Evolutionary conservation across 306 rosid genomes (phyloP).

Genomic region (Crotalaria pallida): DNA sequence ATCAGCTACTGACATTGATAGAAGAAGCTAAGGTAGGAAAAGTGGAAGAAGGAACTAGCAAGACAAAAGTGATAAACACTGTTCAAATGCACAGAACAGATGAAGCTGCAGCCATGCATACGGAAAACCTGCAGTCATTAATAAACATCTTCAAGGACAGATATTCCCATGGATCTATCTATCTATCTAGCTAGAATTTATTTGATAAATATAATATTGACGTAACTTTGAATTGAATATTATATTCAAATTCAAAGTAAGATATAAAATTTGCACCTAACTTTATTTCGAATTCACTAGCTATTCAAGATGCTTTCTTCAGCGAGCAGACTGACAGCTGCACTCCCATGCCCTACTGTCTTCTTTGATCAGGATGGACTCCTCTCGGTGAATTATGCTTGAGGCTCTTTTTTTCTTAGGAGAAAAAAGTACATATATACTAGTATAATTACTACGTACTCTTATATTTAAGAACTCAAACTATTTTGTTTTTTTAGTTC

Average conservation of each 20-base stretch:
- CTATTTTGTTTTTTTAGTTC: no score
- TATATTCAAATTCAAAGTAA: background rate
- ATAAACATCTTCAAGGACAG: constrained; percentile 15
- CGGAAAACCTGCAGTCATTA: constrained; percentile 14
- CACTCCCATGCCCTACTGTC: background rate
- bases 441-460: no score
- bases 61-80: constrained; percentile 29
- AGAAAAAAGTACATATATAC: background rate
- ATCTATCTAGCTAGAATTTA: no score
- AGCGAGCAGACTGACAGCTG: background rate
- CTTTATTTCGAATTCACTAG: background rate
- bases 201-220: background rate
- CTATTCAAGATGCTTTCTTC: background rate
- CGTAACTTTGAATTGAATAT: background rate
- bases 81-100: constrained; percentile 30
- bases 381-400: background rate
- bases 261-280: constrained; percentile 3
- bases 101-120: constrained; percentile 26
- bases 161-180: constrained; percentile 12
- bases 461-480: no score
- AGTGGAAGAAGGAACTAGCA: background rate
- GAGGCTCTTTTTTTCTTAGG: background rate
- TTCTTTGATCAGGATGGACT: background rate
- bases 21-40: background rate
- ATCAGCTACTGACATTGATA: background rate